These are phyloP conservation scores for Fagopyrum esculentum DNA, from an alignment of 148 eudicot species.

Conservation along the genomic window DNA sequence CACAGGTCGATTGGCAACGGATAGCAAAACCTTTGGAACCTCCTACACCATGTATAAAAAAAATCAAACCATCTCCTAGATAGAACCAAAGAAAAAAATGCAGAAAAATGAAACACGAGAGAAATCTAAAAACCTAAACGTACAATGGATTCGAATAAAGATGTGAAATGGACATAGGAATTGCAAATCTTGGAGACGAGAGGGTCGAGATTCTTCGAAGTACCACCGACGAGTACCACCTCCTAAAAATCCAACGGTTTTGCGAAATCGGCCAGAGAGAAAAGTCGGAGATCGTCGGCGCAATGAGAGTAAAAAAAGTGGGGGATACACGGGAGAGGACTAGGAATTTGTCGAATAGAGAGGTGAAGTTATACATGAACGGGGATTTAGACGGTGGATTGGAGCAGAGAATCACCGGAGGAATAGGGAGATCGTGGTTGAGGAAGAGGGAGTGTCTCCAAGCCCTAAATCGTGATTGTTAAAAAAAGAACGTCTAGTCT, in stretches of 20 bases:
- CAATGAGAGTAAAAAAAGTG: neutral
- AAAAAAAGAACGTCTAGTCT: no score
- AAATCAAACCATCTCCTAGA: neutral
- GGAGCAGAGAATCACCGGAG: no score
- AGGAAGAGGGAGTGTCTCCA: no score
- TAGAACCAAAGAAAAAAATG: no score
- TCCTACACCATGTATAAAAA: conserved; percentile 41
- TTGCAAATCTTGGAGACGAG: conserved; percentile 69
- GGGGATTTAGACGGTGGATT: no score
- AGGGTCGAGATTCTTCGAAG: conserved; percentile 68
- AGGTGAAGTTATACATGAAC: no score
- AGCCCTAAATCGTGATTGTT: no score
- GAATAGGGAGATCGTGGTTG: no score
- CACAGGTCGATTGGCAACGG: conserved; percentile 86
- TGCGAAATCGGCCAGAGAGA: neutral
- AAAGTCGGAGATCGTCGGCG: neutral
- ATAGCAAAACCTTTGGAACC: conserved; percentile 83
- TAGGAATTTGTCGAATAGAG: no score
- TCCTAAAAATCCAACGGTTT: conserved; percentile 88
- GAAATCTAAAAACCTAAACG: conserved; percentile 8
- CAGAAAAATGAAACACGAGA: neutral
- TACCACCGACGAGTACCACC: conserved; percentile 93
- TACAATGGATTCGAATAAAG: neutral
- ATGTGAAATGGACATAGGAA: neutral
- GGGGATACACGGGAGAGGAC: neutral